Evolutionary conservation across 768 basidiomycete species (phyloP).

Genomic region (Termitomyces sp.): DNA sequence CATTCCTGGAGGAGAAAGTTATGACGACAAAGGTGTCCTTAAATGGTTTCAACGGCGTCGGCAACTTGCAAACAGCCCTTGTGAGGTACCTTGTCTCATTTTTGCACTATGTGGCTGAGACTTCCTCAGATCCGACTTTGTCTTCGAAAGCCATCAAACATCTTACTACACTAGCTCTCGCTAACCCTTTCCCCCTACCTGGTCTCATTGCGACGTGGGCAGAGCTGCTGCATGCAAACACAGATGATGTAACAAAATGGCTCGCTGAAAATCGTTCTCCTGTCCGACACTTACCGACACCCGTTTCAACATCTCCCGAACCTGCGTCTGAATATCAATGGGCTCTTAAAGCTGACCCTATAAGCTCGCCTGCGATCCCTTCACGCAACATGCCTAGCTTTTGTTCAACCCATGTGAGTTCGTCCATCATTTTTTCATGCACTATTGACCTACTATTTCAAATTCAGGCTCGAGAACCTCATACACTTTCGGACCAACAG

Average conservation of each 20-base stretch:
- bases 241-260: constrained; percentile 21
- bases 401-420: constrained; percentile 5
- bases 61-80: background rate
- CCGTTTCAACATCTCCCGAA: constrained; percentile 20
- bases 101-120: background rate
- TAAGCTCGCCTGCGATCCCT: constrained; percentile 15
- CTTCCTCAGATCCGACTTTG: constrained; percentile 15
- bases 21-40: background rate
- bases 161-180: constrained; percentile 18
- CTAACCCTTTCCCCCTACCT: constrained; percentile 18
- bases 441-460: no score
- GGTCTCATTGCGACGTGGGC: constrained; percentile 30
- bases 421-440: background rate
- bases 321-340: constrained; percentile 10
- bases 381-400: background rate
- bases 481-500: constrained; percentile 6
- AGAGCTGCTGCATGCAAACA: constrained; percentile 17
- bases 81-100: background rate
- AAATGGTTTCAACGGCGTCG: constrained; percentile 15
- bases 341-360: constrained; percentile 15
- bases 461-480: constrained; percentile 16
- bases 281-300: constrained; percentile 17
- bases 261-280: constrained; percentile 14
- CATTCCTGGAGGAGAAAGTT: constrained; percentile 12
- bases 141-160: constrained; percentile 17